A percentile compares a stretch with the other conserved stretches of the same genome.
These are phyloP conservation scores for Aspergillaceae sp. DNA, from an alignment of 2,329 filamentous ascomycete species.

Conservation along the genomic window DNA sequence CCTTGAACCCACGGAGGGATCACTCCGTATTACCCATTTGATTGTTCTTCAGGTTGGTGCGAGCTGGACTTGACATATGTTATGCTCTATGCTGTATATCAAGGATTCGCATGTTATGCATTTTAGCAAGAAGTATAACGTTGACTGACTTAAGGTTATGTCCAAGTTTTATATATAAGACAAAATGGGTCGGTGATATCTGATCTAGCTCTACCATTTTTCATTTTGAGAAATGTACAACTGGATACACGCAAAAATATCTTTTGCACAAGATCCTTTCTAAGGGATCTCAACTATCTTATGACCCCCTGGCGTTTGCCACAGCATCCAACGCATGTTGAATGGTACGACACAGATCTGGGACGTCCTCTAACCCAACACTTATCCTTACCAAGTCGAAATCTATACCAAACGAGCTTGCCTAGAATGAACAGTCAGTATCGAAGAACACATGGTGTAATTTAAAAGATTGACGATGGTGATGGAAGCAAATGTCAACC, in stretches of 20 bases:
- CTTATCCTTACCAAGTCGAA: constrained; percentile 74
- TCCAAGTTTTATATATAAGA: too few relatives aligned
- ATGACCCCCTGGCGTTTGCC: constrained; percentile 7
- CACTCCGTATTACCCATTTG: too few relatives aligned
- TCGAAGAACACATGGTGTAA: neutral
- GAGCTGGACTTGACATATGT: constrained; percentile 1
- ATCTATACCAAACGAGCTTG: constrained; percentile 69
- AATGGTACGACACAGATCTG: constrained; percentile 57
- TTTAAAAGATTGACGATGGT: neutral
- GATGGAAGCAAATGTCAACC: constrained; percentile 16
- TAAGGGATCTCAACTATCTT: neutral
- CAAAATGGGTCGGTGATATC: too few relatives aligned
- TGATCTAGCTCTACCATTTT: too few relatives aligned
- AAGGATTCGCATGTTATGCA: neutral
- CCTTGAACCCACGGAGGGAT: too few relatives aligned
- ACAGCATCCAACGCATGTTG: constrained; percentile 58
- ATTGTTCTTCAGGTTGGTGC: too few relatives aligned
- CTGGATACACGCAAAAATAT: too few relatives aligned
- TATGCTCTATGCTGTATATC: too few relatives aligned
- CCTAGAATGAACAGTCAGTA: constrained; percentile 35
- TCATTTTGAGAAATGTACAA: too few relatives aligned
- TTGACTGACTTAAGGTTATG: too few relatives aligned
- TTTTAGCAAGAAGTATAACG: neutral
- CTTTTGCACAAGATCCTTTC: neutral
- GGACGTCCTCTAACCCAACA: constrained; percentile 75